phyloP scores from a whole-genome alignment of 2,329 filamentous ascomycete genomes.

The Microthyrium microscopicum region DNA sequence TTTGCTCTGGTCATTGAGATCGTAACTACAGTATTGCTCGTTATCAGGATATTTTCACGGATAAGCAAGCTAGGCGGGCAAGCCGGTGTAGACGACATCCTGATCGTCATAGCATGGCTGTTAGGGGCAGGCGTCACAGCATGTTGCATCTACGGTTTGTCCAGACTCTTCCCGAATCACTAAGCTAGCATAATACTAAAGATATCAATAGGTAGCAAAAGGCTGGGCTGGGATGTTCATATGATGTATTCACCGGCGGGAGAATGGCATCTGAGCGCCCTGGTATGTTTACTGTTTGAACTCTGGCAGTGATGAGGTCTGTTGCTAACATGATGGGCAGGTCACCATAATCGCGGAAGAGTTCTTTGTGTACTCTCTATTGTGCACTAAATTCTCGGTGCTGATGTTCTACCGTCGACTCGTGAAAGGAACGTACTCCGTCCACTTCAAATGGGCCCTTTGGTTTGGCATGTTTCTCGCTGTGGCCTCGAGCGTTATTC shows the following conservation, averaged over 20 bases:
- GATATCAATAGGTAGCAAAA: constrained; percentile 1
- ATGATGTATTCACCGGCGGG: neutral
- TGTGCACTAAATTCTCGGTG: constrained; percentile 20
- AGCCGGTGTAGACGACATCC: constrained; percentile 3
- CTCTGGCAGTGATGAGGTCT: neutral
- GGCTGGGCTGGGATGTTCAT: constrained; percentile 4
- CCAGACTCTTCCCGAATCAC: neutral
- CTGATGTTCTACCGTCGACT: constrained; percentile 22
- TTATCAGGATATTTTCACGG: constrained; percentile 1
- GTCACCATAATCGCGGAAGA: neutral
- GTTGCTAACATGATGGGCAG: neutral
- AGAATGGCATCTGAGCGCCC: neutral
- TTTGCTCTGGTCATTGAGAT: constrained; percentile 1
- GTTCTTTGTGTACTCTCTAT: constrained; percentile 2
- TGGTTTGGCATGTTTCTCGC: constrained; percentile 9
- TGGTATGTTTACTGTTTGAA: neutral
- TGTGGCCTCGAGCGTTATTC: constrained; percentile 14
- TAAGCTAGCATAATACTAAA: neutral
- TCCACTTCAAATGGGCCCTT: constrained; percentile 15
- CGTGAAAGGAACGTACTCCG: constrained; percentile 14
- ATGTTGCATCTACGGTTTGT: neutral
- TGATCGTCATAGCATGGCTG: constrained; percentile 4
- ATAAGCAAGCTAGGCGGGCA: neutral
- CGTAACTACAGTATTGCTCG: constrained; percentile 1
- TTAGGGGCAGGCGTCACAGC: constrained; percentile 2